phyloP scores from a whole-genome alignment of 2,329 filamentous ascomycete genomes.

The Fusarium sp. region DNA sequence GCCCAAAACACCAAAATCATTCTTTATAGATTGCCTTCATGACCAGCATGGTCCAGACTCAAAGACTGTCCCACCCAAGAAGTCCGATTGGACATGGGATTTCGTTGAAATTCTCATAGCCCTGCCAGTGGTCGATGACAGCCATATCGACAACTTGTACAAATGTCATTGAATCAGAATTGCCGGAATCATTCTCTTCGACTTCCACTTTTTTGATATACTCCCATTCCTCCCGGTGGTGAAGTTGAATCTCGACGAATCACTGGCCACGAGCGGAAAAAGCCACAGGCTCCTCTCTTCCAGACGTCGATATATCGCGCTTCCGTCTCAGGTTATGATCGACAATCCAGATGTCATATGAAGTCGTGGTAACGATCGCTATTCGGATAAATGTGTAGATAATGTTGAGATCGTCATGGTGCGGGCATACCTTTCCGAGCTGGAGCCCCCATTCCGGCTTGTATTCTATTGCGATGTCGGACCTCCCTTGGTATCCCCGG shows the following conservation, averaged over 20 bases:
- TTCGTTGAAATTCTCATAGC: not conserved
- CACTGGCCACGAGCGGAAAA: not conserved
- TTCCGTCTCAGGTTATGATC: not conserved
- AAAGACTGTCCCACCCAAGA: not conserved
- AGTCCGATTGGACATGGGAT: not conserved
- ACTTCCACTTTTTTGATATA: not conserved
- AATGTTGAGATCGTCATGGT: not conserved
- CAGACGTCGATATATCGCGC: not conserved
- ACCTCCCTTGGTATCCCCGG: not conserved
- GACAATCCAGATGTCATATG: not conserved
- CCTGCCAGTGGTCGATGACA: not conserved
- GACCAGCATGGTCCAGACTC: not conserved
- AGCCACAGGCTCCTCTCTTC: not conserved
- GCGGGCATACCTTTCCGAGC: not conserved
- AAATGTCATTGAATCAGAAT: not conserved
- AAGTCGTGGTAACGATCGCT: not conserved
- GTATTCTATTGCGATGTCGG: constrained; percentile 6
- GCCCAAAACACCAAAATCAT: not conserved
- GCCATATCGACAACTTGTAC: not conserved
- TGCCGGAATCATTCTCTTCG: not conserved
- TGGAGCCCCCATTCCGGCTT: constrained; percentile 2
- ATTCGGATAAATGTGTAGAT: not conserved
- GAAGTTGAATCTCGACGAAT: not conserved
- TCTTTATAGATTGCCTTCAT: not conserved
- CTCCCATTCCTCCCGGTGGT: not conserved